phyloP scores from a whole-genome alignment of 371 early-diverging fungal species.

The Aphelidium insulamus region DNA sequence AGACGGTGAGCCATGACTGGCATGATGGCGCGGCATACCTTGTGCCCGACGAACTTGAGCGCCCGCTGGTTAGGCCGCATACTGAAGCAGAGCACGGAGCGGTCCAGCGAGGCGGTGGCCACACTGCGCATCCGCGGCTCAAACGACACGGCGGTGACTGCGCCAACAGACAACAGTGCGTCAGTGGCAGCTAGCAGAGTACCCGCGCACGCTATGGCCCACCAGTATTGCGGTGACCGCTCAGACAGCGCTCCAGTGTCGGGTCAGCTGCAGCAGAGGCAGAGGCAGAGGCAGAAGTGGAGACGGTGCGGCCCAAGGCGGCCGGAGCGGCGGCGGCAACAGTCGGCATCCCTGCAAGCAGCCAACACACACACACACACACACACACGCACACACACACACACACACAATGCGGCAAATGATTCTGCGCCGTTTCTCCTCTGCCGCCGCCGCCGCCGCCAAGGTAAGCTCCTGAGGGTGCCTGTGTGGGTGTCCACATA shows the following conservation, averaged over 20 bases:
- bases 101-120: constrained; percentile 19
- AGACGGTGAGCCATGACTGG: background rate
- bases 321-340: background rate
- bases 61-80: constrained; percentile 23
- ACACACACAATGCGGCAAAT: background rate
- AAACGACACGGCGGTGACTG: constrained; percentile 20
- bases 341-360: too few species aligned
- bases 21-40: constrained; percentile 6
- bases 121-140: constrained; percentile 22
- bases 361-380: background rate
- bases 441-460: background rate
- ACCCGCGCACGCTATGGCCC: too few species aligned
- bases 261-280: too few species aligned
- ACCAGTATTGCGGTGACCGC: constrained; percentile 23
- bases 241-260: constrained; percentile 24
- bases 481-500: background rate
- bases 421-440: background rate
- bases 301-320: background rate
- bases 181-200: too few species aligned
- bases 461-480: background rate
- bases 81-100: constrained; percentile 28
- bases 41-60: constrained; percentile 24
- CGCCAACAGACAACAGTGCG: too few species aligned
- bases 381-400: background rate
- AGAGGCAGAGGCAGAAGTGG: background rate